These are phyloP conservation scores for Chytriomyces sp. DNA, from an alignment of 192 early-diverging fungal species.

Conservation along the genomic window DNA sequence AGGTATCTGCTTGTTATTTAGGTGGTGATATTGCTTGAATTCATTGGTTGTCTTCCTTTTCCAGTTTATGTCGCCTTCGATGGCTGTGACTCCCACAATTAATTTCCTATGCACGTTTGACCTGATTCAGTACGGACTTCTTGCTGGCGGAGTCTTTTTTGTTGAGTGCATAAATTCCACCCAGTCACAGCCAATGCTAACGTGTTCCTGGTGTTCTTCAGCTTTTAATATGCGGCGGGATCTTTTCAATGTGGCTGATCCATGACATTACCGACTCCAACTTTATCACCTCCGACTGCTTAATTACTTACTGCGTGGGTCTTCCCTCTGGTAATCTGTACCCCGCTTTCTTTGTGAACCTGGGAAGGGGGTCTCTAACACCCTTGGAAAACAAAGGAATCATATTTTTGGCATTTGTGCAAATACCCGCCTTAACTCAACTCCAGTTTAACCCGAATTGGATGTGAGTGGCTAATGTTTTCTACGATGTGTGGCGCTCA, in stretches of 20 bases:
- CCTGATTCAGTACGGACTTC: slow-evolving; percentile 8
- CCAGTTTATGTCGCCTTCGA: neutral
- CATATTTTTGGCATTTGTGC: neutral
- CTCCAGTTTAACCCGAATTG: slow-evolving; percentile 6
- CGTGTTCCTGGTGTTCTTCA: neutral
- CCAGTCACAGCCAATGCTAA: too few species aligned
- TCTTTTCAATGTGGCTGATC: slow-evolving; percentile 6
- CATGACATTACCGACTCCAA: slow-evolving; percentile 7
- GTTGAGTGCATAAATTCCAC: neutral
- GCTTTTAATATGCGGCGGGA: slow-evolving; percentile 1
- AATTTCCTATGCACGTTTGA: neutral
- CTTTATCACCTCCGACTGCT: neutral
- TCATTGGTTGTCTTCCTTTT: neutral
- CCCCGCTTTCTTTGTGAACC: neutral
- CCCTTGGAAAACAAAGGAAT: neutral
- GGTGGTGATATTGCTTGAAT: neutral
- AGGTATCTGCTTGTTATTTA: slow-evolving; percentile 8
- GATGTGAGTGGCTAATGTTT: neutral
- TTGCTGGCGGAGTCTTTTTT: neutral
- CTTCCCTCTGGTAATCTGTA: neutral
- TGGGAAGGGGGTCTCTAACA: neutral
- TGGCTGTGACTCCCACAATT: neutral
- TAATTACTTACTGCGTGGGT: neutral
- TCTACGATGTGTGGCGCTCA: neutral
- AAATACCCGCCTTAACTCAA: neutral